Conservation (phyloP, 139 green algal genomes). For the Picochlorum sp. region DNA sequence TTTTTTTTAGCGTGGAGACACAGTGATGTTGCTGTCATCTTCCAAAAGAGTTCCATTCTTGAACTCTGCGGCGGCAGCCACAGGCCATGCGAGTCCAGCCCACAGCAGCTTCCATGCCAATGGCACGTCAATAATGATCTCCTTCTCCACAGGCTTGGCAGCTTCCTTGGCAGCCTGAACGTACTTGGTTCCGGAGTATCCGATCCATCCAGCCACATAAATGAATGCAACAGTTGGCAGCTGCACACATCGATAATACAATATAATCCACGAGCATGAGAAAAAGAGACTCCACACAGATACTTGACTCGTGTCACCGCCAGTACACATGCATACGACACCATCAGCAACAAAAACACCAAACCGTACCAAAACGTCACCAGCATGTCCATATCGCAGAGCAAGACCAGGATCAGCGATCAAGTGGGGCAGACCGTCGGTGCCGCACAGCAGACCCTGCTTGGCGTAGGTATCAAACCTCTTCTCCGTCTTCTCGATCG, state of each 20-base stretch:
- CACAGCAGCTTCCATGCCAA: slow-evolving; percentile 53
- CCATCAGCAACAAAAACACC: no score
- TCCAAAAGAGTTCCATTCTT: slow-evolving; percentile 63
- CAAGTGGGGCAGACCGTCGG: slow-evolving; percentile 93
- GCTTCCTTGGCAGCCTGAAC: slow-evolving; percentile 41
- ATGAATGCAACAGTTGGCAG: slow-evolving; percentile 94
- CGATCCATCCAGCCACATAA: slow-evolving; percentile 96
- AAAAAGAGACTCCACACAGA: not conserved
- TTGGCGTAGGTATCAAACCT: slow-evolving; percentile 90
- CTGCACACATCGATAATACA: no score
- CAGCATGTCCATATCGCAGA: slow-evolving; percentile 82
- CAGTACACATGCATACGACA: not conserved
- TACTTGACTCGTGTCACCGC: not conserved
- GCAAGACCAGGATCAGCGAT: slow-evolving; percentile 95
- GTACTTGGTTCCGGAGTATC: slow-evolving; percentile 88
- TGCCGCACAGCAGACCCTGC: slow-evolving; percentile 89
- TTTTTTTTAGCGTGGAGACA: slow-evolving; percentile 67
- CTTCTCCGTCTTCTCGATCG: slow-evolving; percentile 85
- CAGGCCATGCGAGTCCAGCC: slow-evolving; percentile 68
- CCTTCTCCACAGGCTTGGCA: slow-evolving; percentile 80
- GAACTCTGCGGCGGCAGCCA: slow-evolving; percentile 61
- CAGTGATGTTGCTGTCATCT: slow-evolving; percentile 85
- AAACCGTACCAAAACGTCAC: slow-evolving; percentile 89
- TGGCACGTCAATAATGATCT: slow-evolving; percentile 98
- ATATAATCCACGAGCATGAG: not conserved